Evolutionary conservation across 202 grass and related monocot genomes (phyloP).

Genomic region (Panicum hallii): DNA sequence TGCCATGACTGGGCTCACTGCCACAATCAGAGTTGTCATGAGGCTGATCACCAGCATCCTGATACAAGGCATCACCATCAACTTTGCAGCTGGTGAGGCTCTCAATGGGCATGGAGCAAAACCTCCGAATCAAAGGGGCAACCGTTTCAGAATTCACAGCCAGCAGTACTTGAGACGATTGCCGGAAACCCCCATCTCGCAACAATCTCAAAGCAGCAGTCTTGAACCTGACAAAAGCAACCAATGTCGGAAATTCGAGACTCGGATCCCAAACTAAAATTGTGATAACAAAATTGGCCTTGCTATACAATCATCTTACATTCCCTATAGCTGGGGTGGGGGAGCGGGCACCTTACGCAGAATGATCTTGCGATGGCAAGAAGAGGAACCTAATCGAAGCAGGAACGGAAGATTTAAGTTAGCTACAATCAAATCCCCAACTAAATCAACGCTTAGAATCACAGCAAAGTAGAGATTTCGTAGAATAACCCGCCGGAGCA

Average conservation of each 20-base stretch:
- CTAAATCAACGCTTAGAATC: neutral
- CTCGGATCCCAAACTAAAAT: neutral
- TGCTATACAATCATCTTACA: neutral
- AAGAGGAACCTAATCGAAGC: neutral
- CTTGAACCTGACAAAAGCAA: constrained; percentile 30
- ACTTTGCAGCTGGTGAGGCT: neutral
- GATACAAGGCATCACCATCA: neutral
- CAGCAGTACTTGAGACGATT: neutral
- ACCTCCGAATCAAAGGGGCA: constrained; percentile 29
- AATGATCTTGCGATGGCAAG: neutral
- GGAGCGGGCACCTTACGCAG: neutral
- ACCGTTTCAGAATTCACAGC: neutral
- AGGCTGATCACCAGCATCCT: constrained; percentile 2
- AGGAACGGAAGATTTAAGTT: neutral
- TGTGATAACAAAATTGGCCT: neutral
- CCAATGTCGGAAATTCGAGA: neutral
- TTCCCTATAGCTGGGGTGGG: neutral
- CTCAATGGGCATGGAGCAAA: constrained; percentile 6
- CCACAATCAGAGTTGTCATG: neutral
- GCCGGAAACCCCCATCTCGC: neutral
- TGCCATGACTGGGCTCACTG: neutral
- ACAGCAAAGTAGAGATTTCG: neutral
- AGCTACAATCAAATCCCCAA: neutral
- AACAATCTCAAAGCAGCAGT: constrained; percentile 23
- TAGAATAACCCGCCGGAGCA: neutral